A percentile compares a stretch with the other conserved stretches of the same genome.
Conservation (phyloP, 768 basidiomycete species). For the Suillus plorans region DNA sequence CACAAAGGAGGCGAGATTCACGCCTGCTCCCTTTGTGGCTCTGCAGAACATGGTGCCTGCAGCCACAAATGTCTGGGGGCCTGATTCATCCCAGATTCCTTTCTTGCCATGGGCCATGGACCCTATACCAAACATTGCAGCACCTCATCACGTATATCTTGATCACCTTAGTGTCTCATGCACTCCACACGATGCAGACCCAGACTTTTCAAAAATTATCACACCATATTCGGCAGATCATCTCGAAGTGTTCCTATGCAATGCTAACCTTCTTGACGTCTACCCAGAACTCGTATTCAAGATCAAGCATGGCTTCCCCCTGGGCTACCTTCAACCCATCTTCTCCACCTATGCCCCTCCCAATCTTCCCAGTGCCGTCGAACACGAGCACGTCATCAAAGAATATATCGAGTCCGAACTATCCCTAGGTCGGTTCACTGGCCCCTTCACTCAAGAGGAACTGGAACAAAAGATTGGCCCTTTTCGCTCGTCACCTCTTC, state of each 20-base stretch:
- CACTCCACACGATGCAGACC: neutral
- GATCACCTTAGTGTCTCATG: neutral
- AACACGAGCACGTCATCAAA: conserved; percentile 6
- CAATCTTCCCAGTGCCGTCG: conserved; percentile 9
- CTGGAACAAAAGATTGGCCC: neutral
- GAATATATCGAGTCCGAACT: conserved; percentile 9
- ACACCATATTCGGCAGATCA: neutral
- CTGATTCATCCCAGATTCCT: neutral
- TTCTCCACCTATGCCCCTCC: conserved; percentile 10
- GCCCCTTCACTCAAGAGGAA: conserved; percentile 6
- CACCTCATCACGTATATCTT: neutral
- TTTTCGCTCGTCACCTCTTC: neutral
- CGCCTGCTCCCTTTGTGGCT: neutral
- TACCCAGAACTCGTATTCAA: conserved; percentile 6
- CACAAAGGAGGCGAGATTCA: neutral
- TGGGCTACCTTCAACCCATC: conserved; percentile 9
- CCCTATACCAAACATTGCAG: neutral
- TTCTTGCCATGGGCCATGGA: neutral
- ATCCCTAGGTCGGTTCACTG: conserved; percentile 3
- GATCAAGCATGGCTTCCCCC: conserved; percentile 11
- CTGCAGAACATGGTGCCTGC: neutral
- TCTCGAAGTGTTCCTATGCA: neutral
- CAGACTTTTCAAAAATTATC: neutral
- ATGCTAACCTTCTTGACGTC: neutral
- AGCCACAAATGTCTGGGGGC: neutral